Base-by-base conservation (phyloP, 2,329 filamentous ascomycete genomes). In the Xylariaceae sp. region DNA sequence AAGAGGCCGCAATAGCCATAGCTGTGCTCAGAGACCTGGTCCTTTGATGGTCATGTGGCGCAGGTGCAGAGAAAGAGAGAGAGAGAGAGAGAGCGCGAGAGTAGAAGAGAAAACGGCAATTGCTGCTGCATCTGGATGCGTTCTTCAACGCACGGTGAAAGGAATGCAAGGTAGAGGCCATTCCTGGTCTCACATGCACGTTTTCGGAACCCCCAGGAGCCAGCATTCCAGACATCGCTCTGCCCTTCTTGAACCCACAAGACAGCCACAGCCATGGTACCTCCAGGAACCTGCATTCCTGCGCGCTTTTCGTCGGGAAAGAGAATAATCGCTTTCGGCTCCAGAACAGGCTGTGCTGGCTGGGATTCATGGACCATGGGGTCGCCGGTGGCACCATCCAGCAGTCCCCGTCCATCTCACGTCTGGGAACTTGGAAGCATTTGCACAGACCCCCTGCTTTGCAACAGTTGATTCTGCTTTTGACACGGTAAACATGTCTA, bases 141-240 rank as follows among this genome's bases (percentile, higher is more conserved):
- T 54, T 57, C 53, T 52, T 48, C 53, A 50, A 49, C 48, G 34
- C 43, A 49, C 1, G 18, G 13, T 61, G 52, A 61, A 60, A 64
- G 64, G 63, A 64, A 66, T 66, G 64, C 50, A 43, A 46, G 54
- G 47, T 36, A 45, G 54, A 60, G 59, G 54, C 47, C 41, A 63
- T 58, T 54, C 44, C 49, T 33, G 50, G 55, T 59, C 56, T 53
- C 50, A 55, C 56, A 55, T 42, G 48, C 60, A 63, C 58, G 63
- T 63, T 66, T 64, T 63, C 63, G 59, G 63, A 18, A 43, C 31
- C 36, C 47, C 36, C 48, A 58, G 58, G 52, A 51, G 55, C 58
- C 47, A 61, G 51, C 61, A 66, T 66, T 66, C 62, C 63, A 63
- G 54, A 58, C 22, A 28, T 28, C 22, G 57, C 53, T 33, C 45